phyloP scores from a whole-genome alignment of 768 basidiomycete species.

The Kwoniella sp. region DNA sequence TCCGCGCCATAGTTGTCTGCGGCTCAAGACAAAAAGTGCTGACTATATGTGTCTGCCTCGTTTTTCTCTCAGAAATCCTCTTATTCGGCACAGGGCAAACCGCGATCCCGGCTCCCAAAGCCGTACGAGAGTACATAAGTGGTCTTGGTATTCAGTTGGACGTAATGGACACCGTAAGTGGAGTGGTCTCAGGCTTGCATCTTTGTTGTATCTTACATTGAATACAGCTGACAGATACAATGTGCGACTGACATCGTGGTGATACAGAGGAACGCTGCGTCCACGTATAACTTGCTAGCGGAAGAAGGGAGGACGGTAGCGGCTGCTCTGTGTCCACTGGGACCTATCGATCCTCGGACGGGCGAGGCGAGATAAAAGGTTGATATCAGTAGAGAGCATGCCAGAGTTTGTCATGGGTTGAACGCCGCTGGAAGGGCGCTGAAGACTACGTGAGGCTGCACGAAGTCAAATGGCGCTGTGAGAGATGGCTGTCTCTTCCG shows the following conservation, averaged over 20 bases:
- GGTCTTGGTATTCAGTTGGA: constrained; percentile 83
- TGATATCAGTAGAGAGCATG: too few relatives aligned
- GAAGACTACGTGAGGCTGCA: too few relatives aligned
- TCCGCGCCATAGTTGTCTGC: too few relatives aligned
- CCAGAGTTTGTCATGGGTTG: too few relatives aligned
- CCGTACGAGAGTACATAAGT: constrained; percentile 69
- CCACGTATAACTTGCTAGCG: constrained; percentile 88
- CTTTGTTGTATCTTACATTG: background rate
- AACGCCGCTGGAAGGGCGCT: too few relatives aligned
- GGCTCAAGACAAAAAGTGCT: too few relatives aligned
- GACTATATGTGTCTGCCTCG: background rate
- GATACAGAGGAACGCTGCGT: constrained; percentile 80
- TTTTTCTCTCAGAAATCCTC: constrained; percentile 69
- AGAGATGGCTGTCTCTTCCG: too few relatives aligned
- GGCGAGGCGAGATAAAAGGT: constrained; percentile 14
- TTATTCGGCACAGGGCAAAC: constrained; percentile 82
- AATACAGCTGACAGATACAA: background rate
- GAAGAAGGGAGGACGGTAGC: constrained; percentile 94
- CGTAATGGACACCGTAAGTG: constrained; percentile 78
- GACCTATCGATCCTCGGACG: constrained; percentile 31
- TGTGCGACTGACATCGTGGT: background rate
- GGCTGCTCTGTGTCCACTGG: constrained; percentile 63
- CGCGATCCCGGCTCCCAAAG: constrained; percentile 70
- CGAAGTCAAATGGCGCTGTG: too few relatives aligned
- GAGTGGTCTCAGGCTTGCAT: background rate